Evolutionary conservation across 805 yeast species (phyloP).

Genomic region (Candida fluviatilis): DNA sequence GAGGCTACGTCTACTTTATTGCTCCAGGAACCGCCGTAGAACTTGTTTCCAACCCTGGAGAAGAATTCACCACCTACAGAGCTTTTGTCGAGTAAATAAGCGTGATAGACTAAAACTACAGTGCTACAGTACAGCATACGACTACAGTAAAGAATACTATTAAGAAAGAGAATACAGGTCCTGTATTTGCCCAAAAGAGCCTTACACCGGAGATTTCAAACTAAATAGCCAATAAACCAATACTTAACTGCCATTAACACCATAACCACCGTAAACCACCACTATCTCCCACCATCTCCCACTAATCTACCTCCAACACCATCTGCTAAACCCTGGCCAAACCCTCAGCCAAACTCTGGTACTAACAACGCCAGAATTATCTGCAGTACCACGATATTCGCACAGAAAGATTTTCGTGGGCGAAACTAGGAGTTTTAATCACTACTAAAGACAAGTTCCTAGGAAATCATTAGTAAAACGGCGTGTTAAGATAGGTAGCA

Average conservation of each 20-base stretch:
- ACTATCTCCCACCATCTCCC: too few species aligned
- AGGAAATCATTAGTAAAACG: not conserved
- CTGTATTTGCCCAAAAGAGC: too few species aligned
- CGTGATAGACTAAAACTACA: not conserved
- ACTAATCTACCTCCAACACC: too few species aligned
- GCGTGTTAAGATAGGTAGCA: not conserved
- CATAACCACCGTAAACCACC: too few species aligned
- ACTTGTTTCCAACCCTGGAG: conserved; percentile 45
- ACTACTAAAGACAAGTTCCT: not conserved
- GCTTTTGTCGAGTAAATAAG: conserved; percentile 66
- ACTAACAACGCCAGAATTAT: too few species aligned
- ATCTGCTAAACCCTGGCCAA: too few species aligned
- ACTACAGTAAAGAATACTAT: too few species aligned
- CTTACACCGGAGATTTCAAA: too few species aligned
- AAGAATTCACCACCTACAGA: conserved; percentile 72
- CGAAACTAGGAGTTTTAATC: not conserved
- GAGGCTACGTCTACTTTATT: conserved; percentile 82
- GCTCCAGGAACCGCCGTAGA: conserved; percentile 72
- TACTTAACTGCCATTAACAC: too few species aligned
- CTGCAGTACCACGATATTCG: not conserved
- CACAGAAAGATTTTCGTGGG: not conserved
- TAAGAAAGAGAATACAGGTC: too few species aligned
- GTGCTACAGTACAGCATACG: not conserved
- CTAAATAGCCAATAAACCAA: too few species aligned
- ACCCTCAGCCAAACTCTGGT: too few species aligned